Evolutionary conservation across 2,329 filamentous ascomycete genomes (phyloP), one percentile per base, ranked within the genome.

Genomic region (Aspergillus ibericus): DNA sequence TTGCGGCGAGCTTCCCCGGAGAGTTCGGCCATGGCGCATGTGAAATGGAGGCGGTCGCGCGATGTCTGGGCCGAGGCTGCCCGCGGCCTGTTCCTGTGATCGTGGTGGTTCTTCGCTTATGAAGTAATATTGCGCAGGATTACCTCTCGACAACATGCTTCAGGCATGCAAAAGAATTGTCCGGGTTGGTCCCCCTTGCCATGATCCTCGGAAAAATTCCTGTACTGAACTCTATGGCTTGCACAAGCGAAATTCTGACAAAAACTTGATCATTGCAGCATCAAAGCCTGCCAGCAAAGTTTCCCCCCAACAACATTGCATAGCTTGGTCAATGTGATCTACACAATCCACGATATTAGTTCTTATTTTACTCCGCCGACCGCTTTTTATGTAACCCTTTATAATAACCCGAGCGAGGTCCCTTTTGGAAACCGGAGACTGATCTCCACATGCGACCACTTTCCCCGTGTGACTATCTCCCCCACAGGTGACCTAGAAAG

Each of bases 1-100:
- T 60, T 59, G 58, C 59, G 62, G 53, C 46, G 53, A 64, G 61
- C 67, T 71, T 70, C 66, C 63, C 62, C 62, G 59, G 61, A 59
- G 59, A 53, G 46, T 59, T 65, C 56, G 63, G 58, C 54, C 59
- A 61, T 50, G 61, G 64, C 52, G 56, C 63, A 65, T 64, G 62
- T 66, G 63, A 62, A 64, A 55, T 58, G 53, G 56, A 59, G 55
- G 57, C 59, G 61, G 59, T 64, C 57, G 59, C 49, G 46, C 57
- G 22, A 48, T 22, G 55, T 22, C 49, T 59, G 56, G 59, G 52
- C 64, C 64, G 64, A 66, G 64, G 64, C 57, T 62, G 56, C 42
- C 32, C 42, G 22, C 42, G 18, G 13, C 18, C 18, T 36, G 20
- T 8, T 44, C 52, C 56, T 50, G 56, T 53, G 55, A 58, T 54